Evolutionary conservation across 768 basidiomycete genomes (phyloP).

Genomic region (Tylopilus cervinicoccineus): DNA sequence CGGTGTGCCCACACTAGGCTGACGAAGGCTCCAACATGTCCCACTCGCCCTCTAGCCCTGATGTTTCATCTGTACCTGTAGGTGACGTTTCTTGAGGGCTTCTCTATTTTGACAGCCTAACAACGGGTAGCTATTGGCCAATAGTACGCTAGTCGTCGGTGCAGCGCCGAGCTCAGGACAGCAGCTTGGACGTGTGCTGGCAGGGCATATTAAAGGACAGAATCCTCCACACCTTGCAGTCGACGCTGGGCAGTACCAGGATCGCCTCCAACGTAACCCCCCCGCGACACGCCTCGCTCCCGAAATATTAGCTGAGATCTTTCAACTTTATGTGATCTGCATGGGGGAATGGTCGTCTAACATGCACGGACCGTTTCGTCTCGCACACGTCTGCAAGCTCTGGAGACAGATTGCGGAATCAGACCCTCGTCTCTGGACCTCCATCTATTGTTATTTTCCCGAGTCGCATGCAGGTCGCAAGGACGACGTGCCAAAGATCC

Average conservation of each 20-base stretch:
- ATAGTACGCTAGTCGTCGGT: too few relatives aligned
- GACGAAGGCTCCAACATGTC: too few relatives aligned
- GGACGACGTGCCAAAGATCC: slow-evolving; percentile 4
- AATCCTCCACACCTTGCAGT: not conserved
- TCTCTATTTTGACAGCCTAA: too few relatives aligned
- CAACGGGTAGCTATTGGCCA: not conserved
- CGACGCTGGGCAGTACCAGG: too few relatives aligned
- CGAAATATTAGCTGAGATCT: slow-evolving; percentile 41
- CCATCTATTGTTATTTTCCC: slow-evolving; percentile 14
- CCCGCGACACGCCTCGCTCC: slow-evolving; percentile 12
- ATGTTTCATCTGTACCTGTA: too few relatives aligned
- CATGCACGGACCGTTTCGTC: slow-evolving; percentile 3
- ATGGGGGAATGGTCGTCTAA: not conserved
- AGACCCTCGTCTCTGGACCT: slow-evolving; percentile 19
- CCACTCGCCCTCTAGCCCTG: too few relatives aligned
- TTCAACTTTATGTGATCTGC: slow-evolving; percentile 1
- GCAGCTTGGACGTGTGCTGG: not conserved
- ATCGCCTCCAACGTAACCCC: not conserved
- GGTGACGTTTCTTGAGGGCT: too few relatives aligned
- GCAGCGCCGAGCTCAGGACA: not conserved
- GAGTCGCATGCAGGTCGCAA: not conserved
- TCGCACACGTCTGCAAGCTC: slow-evolving; percentile 17
- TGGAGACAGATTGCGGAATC: slow-evolving; percentile 17
- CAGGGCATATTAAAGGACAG: not conserved
- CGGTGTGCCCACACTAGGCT: too few relatives aligned